Evolutionary conservation across 306 rosid genomes (phyloP).

Genomic region (Lithocarpus polystachyus): DNA sequence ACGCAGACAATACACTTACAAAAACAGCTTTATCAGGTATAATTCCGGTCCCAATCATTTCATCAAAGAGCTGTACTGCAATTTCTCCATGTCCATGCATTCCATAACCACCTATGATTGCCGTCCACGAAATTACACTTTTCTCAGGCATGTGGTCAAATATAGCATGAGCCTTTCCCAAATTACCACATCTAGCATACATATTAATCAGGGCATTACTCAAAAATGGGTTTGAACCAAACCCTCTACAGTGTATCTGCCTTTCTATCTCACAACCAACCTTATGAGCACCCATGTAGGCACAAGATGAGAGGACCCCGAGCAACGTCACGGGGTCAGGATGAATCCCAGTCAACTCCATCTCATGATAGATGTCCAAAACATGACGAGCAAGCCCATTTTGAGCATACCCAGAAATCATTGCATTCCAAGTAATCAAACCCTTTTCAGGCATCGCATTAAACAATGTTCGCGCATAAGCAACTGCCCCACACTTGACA

Average conservation of each 20-base stretch:
- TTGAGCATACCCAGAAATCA: constrained; percentile 86
- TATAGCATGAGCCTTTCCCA: constrained; percentile 39
- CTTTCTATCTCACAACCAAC: constrained; percentile 38
- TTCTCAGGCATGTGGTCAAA: constrained; percentile 37
- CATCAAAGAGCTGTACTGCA: constrained; percentile 58
- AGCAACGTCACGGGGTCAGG: constrained; percentile 48
- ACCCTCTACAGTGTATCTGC: constrained; percentile 25
- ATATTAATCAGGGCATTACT: constrained; percentile 43
- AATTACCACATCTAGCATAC: constrained; percentile 52
- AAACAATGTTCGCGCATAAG: constrained; percentile 49
- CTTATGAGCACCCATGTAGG: constrained; percentile 42
- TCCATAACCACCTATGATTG: constrained; percentile 71
- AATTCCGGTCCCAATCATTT: constrained; percentile 58
- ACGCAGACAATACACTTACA: constrained; percentile 71
- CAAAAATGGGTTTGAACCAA: constrained; percentile 34
- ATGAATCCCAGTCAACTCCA: constrained; percentile 26
- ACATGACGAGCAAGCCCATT: constrained; percentile 65
- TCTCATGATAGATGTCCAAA: constrained; percentile 55
- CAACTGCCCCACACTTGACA: constrained; percentile 60
- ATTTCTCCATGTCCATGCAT: constrained; percentile 81
- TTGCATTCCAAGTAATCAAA: constrained; percentile 88
- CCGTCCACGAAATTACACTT: constrained; percentile 51
- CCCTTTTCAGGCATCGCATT: constrained; percentile 56
- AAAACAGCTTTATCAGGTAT: constrained; percentile 73
- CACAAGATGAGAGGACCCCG: constrained; percentile 50